These are phyloP conservation scores for Papiliotrema nemorosa DNA, from an alignment of 1,284 basidiomycete species.

Conservation along the genomic window DNA sequence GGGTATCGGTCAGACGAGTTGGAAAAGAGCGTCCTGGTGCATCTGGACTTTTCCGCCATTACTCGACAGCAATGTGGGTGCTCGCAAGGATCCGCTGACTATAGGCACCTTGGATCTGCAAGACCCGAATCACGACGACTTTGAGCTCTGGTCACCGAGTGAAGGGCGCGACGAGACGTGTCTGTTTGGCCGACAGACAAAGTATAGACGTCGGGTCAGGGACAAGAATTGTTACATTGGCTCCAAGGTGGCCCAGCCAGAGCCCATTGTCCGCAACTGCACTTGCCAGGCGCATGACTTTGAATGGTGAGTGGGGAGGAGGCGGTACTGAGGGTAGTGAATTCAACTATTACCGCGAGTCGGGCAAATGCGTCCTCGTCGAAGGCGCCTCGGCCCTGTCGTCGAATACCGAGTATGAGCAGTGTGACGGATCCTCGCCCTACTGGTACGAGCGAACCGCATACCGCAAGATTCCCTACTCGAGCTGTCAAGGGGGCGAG, in stretches of 20 bases:
- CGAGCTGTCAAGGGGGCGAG: conserved; percentile 71
- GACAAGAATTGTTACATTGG: conserved; percentile 79
- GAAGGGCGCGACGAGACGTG: conserved; percentile 72
- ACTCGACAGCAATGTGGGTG: conserved; percentile 68
- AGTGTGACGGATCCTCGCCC: conserved; percentile 59
- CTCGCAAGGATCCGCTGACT: conserved; percentile 3
- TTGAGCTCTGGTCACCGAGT: conserved; percentile 91
- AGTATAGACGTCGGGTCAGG: conserved; percentile 82
- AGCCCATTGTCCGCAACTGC: conserved; percentile 66
- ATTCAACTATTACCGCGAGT: conserved; percentile 77
- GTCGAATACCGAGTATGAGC: conserved; percentile 54
- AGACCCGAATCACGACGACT: conserved; percentile 78
- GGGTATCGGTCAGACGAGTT: conserved; percentile 60
- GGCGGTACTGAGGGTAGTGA: conserved; percentile 58
- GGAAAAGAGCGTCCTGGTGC: conserved; percentile 65
- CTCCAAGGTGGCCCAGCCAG: conserved; percentile 56
- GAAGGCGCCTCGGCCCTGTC: conserved; percentile 63
- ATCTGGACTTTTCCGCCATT: conserved; percentile 83
- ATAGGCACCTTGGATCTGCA: conserved; percentile 67
- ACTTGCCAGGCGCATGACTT: conserved; percentile 71
- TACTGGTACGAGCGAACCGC: conserved; percentile 88
- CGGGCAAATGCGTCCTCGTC: conserved; percentile 69
- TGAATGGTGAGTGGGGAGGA: conserved; percentile 69
- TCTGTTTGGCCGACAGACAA: conserved; percentile 80
- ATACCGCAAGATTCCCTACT: conserved; percentile 84